These are phyloP conservation scores for Primulina huaijiensis DNA, from an alignment of 257 asterid species.

Conservation along the genomic window DNA sequence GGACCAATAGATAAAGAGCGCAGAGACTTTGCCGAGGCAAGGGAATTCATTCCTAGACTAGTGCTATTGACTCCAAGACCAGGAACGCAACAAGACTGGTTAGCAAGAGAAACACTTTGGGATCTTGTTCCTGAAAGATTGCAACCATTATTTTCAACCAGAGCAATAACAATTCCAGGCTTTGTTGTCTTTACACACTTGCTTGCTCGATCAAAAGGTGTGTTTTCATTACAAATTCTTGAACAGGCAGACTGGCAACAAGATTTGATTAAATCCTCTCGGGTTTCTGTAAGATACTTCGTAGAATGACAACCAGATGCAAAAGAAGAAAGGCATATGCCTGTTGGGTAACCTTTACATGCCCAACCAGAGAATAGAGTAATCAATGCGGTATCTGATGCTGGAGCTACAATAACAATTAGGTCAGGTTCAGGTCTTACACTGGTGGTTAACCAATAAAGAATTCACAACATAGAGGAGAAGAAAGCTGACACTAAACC, in stretches of 20 bases:
- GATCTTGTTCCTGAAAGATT: conserved; percentile 37
- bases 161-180: conserved; percentile 34
- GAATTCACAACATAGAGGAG: conserved; percentile 8
- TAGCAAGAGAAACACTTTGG: conserved; percentile 40
- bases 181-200: conserved; percentile 36
- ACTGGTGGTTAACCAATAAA: background rate
- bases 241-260: conserved; percentile 54
- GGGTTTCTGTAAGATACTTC: conserved; percentile 36
- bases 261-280: conserved; percentile 34
- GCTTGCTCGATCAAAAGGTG: conserved; percentile 30
- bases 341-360: conserved; percentile 77
- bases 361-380: conserved; percentile 98
- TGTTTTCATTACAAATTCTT: conserved; percentile 30
- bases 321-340: conserved; percentile 62
- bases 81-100: conserved; percentile 92
- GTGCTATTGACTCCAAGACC: conserved; percentile 76
- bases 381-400: conserved; percentile 81
- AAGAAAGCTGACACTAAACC: conserved; percentile 40
- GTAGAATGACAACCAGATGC: conserved; percentile 53
- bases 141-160: conserved; percentile 38
- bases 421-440: background rate
- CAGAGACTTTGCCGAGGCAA: conserved; percentile 66
- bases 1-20: conserved; percentile 77
- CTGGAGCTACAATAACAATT: conserved; percentile 66
- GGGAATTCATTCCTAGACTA: conserved; percentile 61